Evolutionary conservation across 345 rosid species (phyloP).

Genomic region (Eutrema heterophyllum): DNA sequence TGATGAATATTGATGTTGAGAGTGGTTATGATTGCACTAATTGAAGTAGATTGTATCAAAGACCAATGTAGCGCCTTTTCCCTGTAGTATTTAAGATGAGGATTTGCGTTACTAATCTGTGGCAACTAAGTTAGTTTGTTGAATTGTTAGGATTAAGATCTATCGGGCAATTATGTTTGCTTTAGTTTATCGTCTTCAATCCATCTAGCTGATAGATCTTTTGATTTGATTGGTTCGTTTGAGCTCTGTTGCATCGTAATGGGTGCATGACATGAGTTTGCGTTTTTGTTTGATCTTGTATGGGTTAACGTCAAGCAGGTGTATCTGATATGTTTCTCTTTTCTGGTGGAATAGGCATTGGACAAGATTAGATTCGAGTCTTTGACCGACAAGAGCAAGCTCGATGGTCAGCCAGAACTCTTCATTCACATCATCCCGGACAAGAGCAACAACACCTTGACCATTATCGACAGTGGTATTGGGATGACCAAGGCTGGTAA

Average conservation of each 20-base stretch:
- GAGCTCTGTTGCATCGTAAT: neutral
- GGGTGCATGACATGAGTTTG: no score
- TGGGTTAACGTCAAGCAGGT: neutral
- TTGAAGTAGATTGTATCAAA: neutral
- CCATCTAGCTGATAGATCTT: no score
- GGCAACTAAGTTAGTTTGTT: no score
- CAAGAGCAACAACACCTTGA: neutral
- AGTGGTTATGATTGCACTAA: neutral
- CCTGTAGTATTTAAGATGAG: neutral
- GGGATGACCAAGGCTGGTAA: slow-evolving; percentile 4
- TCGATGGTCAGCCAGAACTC: neutral
- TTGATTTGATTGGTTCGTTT: neutral
- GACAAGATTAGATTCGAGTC: slow-evolving; percentile 1
- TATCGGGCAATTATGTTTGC: no score
- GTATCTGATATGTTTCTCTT: neutral
- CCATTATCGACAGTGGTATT: neutral
- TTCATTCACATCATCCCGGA: neutral
- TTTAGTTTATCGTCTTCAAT: no score
- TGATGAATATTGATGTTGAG: neutral
- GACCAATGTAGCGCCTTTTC: neutral
- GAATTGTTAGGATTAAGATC: no score
- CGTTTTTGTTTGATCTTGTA: neutral
- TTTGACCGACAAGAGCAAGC: neutral
- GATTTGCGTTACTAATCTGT: neutral
- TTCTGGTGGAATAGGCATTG: neutral